These are phyloP conservation scores for Trichoderma atroviride DNA, from an alignment of 2,329 filamentous ascomycete genomes.

Conservation along the genomic window DNA sequence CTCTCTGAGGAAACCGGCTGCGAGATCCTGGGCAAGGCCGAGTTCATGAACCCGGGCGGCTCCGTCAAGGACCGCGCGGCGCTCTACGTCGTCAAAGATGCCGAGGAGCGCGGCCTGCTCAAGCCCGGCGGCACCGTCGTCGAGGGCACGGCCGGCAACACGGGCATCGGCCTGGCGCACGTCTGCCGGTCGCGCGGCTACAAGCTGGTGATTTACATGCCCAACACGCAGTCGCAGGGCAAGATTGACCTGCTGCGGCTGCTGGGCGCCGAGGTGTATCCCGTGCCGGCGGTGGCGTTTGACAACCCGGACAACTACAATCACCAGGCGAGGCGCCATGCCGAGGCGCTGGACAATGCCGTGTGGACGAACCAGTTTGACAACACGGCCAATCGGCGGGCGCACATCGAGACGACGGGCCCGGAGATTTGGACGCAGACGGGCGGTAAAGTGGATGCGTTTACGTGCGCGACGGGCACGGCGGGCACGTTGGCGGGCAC, in stretches of 20 bases:
- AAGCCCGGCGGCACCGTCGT: conserved; percentile 89
- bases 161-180: conserved; percentile 94
- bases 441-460: conserved; percentile 80
- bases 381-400: conserved; percentile 89
- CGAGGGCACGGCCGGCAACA: conserved; percentile 97
- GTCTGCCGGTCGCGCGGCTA: conserved; percentile 92
- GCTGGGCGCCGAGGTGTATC: conserved; percentile 91
- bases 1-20: conserved; percentile 91
- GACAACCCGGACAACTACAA: conserved; percentile 98
- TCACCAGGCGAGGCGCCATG: conserved; percentile 88
- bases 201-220: conserved; percentile 98
- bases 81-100: conserved; percentile 89
- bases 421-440: conserved; percentile 98
- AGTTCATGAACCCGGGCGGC: conserved; percentile 98
- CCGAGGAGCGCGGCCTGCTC: conserved; percentile 83
- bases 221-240: conserved; percentile 95
- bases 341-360: conserved; percentile 81
- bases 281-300: conserved; percentile 92
- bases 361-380: conserved; percentile 99
- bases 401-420: conserved; percentile 95
- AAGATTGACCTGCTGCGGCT: conserved; percentile 93
- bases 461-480: conserved; percentile 93
- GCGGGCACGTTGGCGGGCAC: conserved; percentile 87
- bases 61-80: conserved; percentile 96
- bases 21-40: conserved; percentile 92